Percentiles rank a stretch among this genome's conserved stretches.
Evolutionary conservation across 805 yeast species (phyloP).

Genomic region (Starmera caribaea): DNA sequence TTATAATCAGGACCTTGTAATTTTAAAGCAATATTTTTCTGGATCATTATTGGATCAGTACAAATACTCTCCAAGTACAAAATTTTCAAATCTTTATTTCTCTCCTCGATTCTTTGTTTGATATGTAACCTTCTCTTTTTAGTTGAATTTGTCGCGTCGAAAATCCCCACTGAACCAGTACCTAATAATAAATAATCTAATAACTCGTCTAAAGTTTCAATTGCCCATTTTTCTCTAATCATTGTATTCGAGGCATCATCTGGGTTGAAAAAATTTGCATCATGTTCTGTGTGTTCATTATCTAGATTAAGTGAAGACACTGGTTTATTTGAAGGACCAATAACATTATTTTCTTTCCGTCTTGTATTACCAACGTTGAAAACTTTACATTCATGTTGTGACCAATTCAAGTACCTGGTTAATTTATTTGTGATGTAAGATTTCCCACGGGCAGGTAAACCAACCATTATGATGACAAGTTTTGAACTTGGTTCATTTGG

Average conservation of each 20-base stretch:
- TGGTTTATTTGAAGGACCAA: constrained; percentile 66
- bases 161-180: constrained; percentile 86
- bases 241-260: constrained; percentile 53
- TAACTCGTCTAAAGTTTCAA: constrained; percentile 80
- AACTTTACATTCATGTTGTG: constrained; percentile 81
- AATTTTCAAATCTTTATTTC: constrained; percentile 62
- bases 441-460: constrained; percentile 91
- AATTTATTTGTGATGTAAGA: constrained; percentile 88
- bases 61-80: constrained; percentile 83
- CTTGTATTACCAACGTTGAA: constrained; percentile 96
- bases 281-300: constrained; percentile 33
- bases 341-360: constrained; percentile 50
- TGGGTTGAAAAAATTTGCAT: constrained; percentile 82
- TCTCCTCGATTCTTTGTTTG: constrained; percentile 42
- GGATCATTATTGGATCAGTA: constrained; percentile 68
- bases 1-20: constrained; percentile 89
- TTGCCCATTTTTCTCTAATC: constrained; percentile 90
- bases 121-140: constrained; percentile 53
- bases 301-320: constrained; percentile 30
- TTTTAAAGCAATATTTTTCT: constrained; percentile 75
- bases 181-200: constrained; percentile 73
- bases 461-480: constrained; percentile 93
- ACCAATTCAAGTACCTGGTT: constrained; percentile 86
- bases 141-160: constrained; percentile 78
- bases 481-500: constrained; percentile 71